Base-by-base conservation (phyloP, 257 asterid species). In the Solanum medicagineum region DNA sequence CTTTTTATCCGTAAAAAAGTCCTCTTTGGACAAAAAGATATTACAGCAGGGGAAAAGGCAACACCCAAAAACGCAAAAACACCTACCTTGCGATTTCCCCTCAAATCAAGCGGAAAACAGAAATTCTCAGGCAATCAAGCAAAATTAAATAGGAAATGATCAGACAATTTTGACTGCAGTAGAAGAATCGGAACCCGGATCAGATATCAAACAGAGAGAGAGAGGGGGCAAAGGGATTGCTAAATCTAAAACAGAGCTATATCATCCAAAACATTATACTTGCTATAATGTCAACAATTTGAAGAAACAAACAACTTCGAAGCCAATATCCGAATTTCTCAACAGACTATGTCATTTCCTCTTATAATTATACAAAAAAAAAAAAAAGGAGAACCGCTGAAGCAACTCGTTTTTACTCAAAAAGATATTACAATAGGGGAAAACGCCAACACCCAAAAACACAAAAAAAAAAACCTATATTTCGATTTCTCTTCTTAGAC, bases 111-210 rank as follows among this genome's bases (percentile, higher is more conserved):
- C 47, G 47, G 47, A 42, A 42, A 66, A 29, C 26, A 17, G 19
- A 40, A 69, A 17, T 8, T 36, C 7, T 36, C 6, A 59, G 9
- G 5, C 51, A 36, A 69, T 69, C 15, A 42, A 36, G 9, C 24
- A 69, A 69, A 17, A 3, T 69, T 8, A 14, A 45, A 11, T 47
- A 74, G 24, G 5, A 15, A 9, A 63, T 40, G 87, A 91, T 92
- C 89, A 91, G 87, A 88, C 88, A 80, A 84, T 7, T 84, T 95
- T 94, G 88, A 51, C 71, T 55, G 80, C 69, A 40, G 91, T 56
- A 44, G 91, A 70, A 57, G 94, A 63, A 69, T 86, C 56, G 29
- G 86, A n/a, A 45, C 2, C 49, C 14, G 1, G 14, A 19, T 40
- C 87, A 20, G 42, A 36, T 36, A 36, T 36, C 42, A 36, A 0